Evolutionary conservation across 2,329 filamentous ascomycete species (phyloP), one percentile per base, ranked within the genome.

Genomic region (Macrophomina pseudophaseolina): DNA sequence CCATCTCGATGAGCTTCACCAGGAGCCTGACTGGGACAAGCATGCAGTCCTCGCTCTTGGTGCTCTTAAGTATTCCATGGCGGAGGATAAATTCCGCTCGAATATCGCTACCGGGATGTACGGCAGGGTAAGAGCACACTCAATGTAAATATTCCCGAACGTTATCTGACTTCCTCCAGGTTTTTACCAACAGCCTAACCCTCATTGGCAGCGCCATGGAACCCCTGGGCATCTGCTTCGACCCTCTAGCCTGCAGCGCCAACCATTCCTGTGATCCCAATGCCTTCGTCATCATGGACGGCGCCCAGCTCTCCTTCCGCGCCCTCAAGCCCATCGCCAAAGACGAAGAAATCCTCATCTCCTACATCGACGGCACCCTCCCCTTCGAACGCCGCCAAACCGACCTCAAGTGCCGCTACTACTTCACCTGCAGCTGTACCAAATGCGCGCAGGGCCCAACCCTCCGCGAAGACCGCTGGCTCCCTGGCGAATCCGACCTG

Each of bases 181-280:
- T 89, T 35, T 80, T 87, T 38, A 78, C 86, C 56, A 90, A 90
- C 70, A 83, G 84, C 2, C 79, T 88, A 11, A 87, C 86, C 7
- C 76, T 90, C 3, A 84, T 85, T 18, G 86, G 82, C 2, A 80
- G 83, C 4, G 80, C 83, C 16, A 82, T 85, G 56, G 87, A 88
- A 69, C 83, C 85, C 0, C 76, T 90, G 28, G 88, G 88, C 1
- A 76, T 88, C n/a, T 84, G 83, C 42, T 72, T 89, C 16, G 85
- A 89, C 68, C 85, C 86, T 0, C 78, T 82, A 18, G 79, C 85
- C 2, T 80, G 84, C 33, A 76, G 83, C 16, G 80, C 87, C 51
- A 90, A 90, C 68, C 88, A 90, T 72, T 88, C 85, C 51, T 90
- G 88, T 72, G 80, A 84, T 30, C 86, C 86, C 3, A 90, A 90